phyloP scores from a whole-genome alignment of 1,284 basidiomycete genomes.

The Leccinum colubrinum region DNA sequence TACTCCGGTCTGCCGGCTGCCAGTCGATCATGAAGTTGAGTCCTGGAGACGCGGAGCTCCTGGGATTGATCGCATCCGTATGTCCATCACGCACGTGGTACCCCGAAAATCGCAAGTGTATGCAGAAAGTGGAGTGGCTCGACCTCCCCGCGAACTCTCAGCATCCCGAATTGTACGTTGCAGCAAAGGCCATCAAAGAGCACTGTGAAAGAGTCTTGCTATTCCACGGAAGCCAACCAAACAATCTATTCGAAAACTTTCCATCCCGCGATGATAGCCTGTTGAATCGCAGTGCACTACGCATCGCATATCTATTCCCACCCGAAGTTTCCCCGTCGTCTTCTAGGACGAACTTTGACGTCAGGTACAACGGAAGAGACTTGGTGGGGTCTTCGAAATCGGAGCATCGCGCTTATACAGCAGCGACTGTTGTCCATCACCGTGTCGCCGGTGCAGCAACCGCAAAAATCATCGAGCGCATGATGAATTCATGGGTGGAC shows the following conservation, averaged over 20 bases:
- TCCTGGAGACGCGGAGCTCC: conserved; percentile 27
- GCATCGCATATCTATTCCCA: conserved; percentile 8
- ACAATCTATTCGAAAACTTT: not conserved
- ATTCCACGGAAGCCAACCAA: conserved; percentile 2
- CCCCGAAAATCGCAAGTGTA: conserved; percentile 31
- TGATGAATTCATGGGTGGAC: conserved; percentile 11
- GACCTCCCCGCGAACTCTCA: conserved; percentile 30
- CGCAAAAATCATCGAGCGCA: not conserved
- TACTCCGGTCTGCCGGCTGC: conserved; percentile 38
- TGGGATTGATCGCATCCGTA: conserved; percentile 36
- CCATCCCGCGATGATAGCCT: conserved; percentile 10
- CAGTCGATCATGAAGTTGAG: conserved; percentile 40
- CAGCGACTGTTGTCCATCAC: conserved; percentile 6
- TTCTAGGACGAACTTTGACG: conserved; percentile 1
- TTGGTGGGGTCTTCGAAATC: not conserved
- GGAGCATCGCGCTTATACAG: conserved; percentile 13
- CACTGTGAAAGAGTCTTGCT: conserved; percentile 22
- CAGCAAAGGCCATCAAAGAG: conserved; percentile 28
- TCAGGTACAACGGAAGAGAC: conserved; percentile 11
- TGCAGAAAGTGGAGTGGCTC: conserved; percentile 33
- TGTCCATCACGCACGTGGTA: conserved; percentile 38
- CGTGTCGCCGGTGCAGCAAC: not conserved
- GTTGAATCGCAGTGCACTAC: conserved; percentile 11
- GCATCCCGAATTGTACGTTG: conserved; percentile 28
- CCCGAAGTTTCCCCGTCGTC: not conserved